Percentiles rank a stretch among this genome's conserved stretches.
Evolutionary conservation across 495 filamentous ascomycete genomes (phyloP).

Genomic region (Tetracladium marchalianum): DNA sequence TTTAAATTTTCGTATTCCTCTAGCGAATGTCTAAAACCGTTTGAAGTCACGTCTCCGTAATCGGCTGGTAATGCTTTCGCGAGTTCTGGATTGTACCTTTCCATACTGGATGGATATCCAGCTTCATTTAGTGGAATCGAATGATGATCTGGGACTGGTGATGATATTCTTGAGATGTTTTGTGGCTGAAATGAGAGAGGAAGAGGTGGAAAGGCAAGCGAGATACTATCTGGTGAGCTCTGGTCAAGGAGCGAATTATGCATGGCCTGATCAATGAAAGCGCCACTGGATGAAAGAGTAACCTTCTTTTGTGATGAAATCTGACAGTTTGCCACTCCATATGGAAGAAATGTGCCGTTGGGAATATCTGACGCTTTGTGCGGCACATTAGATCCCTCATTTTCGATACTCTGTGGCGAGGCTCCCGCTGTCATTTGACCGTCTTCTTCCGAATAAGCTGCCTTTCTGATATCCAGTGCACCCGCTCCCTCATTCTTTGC

Average conservation of each 20-base stretch:
- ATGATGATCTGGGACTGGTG: neutral
- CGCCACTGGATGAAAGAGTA: no score
- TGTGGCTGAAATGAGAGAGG: constrained; percentile 25
- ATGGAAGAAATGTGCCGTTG: no score
- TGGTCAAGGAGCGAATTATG: neutral
- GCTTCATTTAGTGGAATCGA: neutral
- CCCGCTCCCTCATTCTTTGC: constrained; percentile 19
- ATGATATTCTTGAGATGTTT: constrained; percentile 27
- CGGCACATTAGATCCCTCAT: no score
- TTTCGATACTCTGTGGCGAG: no score
- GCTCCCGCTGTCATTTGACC: neutral
- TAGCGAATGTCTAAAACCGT: neutral
- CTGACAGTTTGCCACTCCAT: no score
- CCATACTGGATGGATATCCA: no score
- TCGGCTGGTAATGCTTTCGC: neutral
- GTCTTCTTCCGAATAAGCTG: constrained; percentile 25
- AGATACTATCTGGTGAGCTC: constrained; percentile 18
- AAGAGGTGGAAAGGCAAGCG: constrained; percentile 27
- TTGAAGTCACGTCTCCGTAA: neutral
- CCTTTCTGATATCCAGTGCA: constrained; percentile 25
- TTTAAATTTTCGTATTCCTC: constrained; percentile 12
- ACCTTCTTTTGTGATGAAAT: no score
- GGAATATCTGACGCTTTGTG: no score
- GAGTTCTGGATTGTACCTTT: no score
- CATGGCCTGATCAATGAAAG: no score